Evolutionary conservation across 148 eudicot genomes (phyloP), one percentile per base, ranked within the genome.

Genomic region (Rhododendron vialii): DNA sequence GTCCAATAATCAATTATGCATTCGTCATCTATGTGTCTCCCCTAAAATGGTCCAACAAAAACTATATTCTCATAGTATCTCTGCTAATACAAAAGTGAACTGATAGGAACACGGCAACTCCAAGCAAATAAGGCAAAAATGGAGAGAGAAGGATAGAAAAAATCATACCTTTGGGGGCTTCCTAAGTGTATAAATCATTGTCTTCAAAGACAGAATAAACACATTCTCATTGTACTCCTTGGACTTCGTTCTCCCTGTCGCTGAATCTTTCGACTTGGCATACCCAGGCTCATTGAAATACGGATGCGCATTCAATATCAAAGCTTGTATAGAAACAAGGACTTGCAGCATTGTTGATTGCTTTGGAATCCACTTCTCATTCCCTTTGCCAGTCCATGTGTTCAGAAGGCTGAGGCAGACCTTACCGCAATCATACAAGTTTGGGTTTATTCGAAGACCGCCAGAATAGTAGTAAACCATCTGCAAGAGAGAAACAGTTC

Each of bases 291-390:
- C 99, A 85, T 96, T 96, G 75, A 91, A 96, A 85, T 90, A 96
- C 33, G 99, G 99, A 48, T 93, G 90, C 1, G 88, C 92, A 88
- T 96, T 96, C 82, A 96, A 82, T 83, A 96, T 92, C 85, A 94
- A 86, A 38, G 92, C 98, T 90, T 96, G 99, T 87, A 96, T 93
- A 87, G 99, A 96, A 76, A 95, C 97, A 86, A 96, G 91, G 65
- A 96, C 96, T 89, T 96, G 99, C 71, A 96, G 94, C 93, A 95
- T 93, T 1, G 98, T 96, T n/a, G 99, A 96, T 80, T 84, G 84
- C 18, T 88, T 85, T 20, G 98, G 97, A 80, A 89, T 84, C 99
- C 99, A 96, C 93, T 88, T 91, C 90, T 95, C 96, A 67, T 86
- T 84, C 36, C 84, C 71, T 13, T 87, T 84, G 81, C 99, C 99